Conservation (phyloP, 345 rosid genomes). For the Clarkia xantiana region DNA sequence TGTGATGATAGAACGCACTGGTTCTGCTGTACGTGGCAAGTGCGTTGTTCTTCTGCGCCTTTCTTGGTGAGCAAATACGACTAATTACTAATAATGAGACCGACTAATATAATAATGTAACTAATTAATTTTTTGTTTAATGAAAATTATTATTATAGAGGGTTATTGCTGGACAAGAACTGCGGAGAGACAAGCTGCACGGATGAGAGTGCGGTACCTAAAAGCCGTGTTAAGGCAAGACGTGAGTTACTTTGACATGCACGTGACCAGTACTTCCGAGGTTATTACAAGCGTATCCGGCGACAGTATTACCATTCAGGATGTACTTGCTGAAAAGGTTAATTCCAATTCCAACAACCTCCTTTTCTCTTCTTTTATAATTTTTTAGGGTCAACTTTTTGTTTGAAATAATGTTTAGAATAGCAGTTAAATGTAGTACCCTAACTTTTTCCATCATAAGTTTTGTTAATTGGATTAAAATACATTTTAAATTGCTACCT, state of each 20-base stretch:
- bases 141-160: conserved; percentile 3
- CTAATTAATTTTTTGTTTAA: background rate
- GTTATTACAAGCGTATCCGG: conserved; percentile 8
- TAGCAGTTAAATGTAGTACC: no score
- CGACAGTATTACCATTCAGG: conserved; percentile 12
- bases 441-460: no score
- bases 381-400: no score
- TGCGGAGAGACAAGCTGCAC: conserved; percentile 14
- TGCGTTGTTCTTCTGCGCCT: conserved; percentile 58
- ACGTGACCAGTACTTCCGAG: conserved; percentile 9
- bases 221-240: conserved; percentile 14
- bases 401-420: no score
- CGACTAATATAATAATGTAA: background rate
- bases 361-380: background rate
- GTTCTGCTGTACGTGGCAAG: conserved; percentile 55
- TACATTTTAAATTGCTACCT: no score
- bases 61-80: conserved; percentile 36
- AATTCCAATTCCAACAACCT: background rate
- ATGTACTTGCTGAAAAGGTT: conserved; percentile 13
- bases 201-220: conserved; percentile 10
- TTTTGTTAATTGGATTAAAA: no score
- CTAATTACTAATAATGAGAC: background rate
- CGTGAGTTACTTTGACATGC: conserved; percentile 10
- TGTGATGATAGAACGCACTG: conserved; percentile 48
- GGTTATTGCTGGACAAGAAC: conserved; percentile 16